These are phyloP conservation scores for Ogataea ramenticola DNA, from an alignment of 805 yeast genomes.

Conservation along the genomic window DNA sequence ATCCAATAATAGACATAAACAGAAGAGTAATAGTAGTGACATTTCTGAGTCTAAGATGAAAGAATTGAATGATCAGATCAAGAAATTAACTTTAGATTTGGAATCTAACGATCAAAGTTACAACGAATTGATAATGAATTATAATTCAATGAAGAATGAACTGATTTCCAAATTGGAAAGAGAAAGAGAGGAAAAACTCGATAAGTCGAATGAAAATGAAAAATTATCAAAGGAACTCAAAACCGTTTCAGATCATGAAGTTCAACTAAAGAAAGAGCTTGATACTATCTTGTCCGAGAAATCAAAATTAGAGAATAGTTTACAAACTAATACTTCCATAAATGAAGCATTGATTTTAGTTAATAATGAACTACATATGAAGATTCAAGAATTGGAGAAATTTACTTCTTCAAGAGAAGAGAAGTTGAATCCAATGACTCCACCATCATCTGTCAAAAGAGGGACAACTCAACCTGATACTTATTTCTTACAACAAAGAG, in stretches of 20 bases:
- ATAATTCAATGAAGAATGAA: constrained; percentile 26
- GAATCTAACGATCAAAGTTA: neutral
- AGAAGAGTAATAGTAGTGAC: too few species aligned
- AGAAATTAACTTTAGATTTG: too few species aligned
- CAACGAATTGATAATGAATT: constrained; percentile 15
- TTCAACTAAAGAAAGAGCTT: too few species aligned
- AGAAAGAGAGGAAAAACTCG: constrained; percentile 17
- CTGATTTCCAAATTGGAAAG: constrained; percentile 19
- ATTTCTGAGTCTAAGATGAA: too few species aligned
- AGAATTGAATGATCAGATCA: too few species aligned
- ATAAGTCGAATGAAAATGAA: neutral
- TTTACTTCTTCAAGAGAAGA: too few species aligned
- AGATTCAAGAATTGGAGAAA: neutral
- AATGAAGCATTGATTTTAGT: neutral
- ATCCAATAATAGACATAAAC: too few species aligned
- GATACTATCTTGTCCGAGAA: too few species aligned
- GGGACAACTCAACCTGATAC: neutral
- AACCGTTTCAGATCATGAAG: too few species aligned
- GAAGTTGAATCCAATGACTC: neutral
- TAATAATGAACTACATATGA: neutral
- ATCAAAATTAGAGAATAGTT: neutral
- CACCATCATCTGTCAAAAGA: neutral
- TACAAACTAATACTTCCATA: neutral
- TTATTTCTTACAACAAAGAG: neutral
- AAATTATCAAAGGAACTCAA: neutral